phyloP scores from a whole-genome alignment of 2,329 filamentous ascomycete genomes.

The Seiridium unicorne region DNA sequence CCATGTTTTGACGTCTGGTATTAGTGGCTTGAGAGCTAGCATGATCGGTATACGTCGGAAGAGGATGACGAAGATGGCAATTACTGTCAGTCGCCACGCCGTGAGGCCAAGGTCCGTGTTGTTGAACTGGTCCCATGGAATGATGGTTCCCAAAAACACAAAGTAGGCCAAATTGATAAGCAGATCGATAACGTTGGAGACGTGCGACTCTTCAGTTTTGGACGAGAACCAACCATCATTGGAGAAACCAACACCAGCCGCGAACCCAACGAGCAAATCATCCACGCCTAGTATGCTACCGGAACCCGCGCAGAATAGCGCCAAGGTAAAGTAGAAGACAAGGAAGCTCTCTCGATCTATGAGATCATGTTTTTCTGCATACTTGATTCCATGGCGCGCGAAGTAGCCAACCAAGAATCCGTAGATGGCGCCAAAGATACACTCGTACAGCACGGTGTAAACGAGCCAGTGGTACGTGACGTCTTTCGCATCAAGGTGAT shows the following conservation, averaged over 20 bases:
- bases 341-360: conserved; percentile 97
- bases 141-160: conserved; percentile 95
- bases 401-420: conserved; percentile 87
- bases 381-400: conserved; percentile 86
- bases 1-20: conserved; percentile 98
- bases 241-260: conserved; percentile 96
- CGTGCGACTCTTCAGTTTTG: conserved; percentile 97
- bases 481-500: conserved; percentile 63
- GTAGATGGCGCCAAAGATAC: conserved; percentile 85
- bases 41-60: conserved; percentile 97
- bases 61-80: conserved; percentile 89
- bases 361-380: conserved; percentile 76
- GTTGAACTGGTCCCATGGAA: conserved; percentile 94
- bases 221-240: conserved; percentile 99
- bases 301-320: conserved; percentile 91
- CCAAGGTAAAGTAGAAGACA: conserved; percentile 97
- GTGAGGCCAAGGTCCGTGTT: conserved; percentile 67
- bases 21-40: conserved; percentile 84
- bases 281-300: conserved; percentile 90
- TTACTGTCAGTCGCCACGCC: conserved; percentile 89
- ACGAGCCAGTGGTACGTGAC: conserved; percentile 87
- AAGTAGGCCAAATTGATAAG: conserved; percentile 97
- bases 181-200: conserved; percentile 98
- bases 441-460: conserved; percentile 90
- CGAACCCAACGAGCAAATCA: conserved; percentile 91